Evolutionary conservation across 2,329 filamentous ascomycete species (phyloP), one percentile per base, ranked within the genome.

Genomic region (Verticillium klebahnii): DNA sequence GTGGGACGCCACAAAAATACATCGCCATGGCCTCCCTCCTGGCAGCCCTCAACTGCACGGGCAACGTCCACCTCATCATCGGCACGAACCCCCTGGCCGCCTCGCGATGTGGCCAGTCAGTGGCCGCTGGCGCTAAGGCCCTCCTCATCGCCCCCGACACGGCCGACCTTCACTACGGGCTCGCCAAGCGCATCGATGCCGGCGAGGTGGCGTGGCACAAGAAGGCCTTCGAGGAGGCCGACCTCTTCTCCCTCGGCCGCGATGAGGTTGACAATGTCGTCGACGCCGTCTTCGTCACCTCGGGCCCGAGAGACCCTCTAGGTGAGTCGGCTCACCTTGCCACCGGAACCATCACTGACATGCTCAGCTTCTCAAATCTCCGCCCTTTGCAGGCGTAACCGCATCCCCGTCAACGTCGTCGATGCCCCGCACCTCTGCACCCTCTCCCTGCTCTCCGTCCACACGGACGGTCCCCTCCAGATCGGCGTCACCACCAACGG

Each of bases 401-500:
- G 95, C 55, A 95, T 99, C 68, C 94, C 94, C 36, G 83, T 99
- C 72, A 99, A 99, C 75, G 92, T 98, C 31, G 86, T 92, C 63
- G 95, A 99, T 77, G 86, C 91, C 0, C 91, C 94, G 0, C 83
- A 86, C 37, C 88, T 98, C 17, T 97, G 93, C 78, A 91, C 92
- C 31, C 97, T 99, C 74, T 90, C 90, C 5, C 83, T 99, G 59
- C 86, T 98, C 56, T 95, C 93, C 29, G 96, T 92, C 8, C 88
- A 98, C 74, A 88, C 85, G 60, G 93, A 97, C 70, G 95, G 95
- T 0, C 94, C 95, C 11, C 82, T 99, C 50, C 95, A 98, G 73
- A 89, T 99, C 64, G 95, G 95, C 64, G 90, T 99, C 62, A 98
- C 95, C 3, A 98, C 95, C 1, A 97, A 96, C 62, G 94, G 95